A percentile compares a stretch with the other conserved stretches of the same genome.
These are phyloP conservation scores for Penicillium sp. DNA, from an alignment of 2,329 filamentous ascomycete species.

Conservation along the genomic window DNA sequence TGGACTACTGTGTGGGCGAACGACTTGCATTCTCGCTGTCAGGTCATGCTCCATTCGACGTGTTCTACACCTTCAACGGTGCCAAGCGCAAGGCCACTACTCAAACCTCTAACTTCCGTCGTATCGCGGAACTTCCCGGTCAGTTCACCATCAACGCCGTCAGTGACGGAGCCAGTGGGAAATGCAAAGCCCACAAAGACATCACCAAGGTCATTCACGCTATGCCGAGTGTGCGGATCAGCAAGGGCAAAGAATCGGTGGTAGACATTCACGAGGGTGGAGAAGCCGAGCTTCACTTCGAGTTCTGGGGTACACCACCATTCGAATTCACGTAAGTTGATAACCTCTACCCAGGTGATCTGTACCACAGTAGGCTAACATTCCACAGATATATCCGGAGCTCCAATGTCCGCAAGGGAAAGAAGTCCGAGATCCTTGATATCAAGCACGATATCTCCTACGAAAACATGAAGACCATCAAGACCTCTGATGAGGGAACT, in stretches of 20 bases:
- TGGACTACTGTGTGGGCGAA: slow-evolving; percentile 93
- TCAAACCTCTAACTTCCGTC: slow-evolving; percentile 76
- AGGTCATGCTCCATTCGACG: slow-evolving; percentile 86
- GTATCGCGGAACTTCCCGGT: slow-evolving; percentile 87
- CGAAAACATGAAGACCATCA: slow-evolving; percentile 76
- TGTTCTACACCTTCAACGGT: slow-evolving; percentile 86
- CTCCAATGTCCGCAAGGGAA: slow-evolving; percentile 76
- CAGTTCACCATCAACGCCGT: slow-evolving; percentile 83
- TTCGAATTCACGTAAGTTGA: slow-evolving; percentile 80
- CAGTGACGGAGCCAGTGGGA: slow-evolving; percentile 76
- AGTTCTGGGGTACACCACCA: slow-evolving; percentile 91
- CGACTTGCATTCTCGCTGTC: slow-evolving; percentile 88
- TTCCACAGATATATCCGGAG: slow-evolving; percentile 70
- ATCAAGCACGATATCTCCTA: slow-evolving; percentile 84
- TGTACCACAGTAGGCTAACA: slow-evolving; percentile 12
- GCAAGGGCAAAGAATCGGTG: slow-evolving; percentile 73
- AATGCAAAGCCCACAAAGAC: slow-evolving; percentile 77
- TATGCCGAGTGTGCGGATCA: slow-evolving; percentile 87
- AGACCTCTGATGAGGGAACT: slow-evolving; percentile 87
- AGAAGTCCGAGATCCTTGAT: slow-evolving; percentile 78
- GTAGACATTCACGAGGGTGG: slow-evolving; percentile 97
- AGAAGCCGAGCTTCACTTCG: slow-evolving; percentile 87
- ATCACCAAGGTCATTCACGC: slow-evolving; percentile 84
- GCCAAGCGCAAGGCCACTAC: slow-evolving; percentile 71
- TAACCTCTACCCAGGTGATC: background rate